Conservation (phyloP, 192 early-diverging fungal genomes). For the Backusella liffmaniae region DNA sequence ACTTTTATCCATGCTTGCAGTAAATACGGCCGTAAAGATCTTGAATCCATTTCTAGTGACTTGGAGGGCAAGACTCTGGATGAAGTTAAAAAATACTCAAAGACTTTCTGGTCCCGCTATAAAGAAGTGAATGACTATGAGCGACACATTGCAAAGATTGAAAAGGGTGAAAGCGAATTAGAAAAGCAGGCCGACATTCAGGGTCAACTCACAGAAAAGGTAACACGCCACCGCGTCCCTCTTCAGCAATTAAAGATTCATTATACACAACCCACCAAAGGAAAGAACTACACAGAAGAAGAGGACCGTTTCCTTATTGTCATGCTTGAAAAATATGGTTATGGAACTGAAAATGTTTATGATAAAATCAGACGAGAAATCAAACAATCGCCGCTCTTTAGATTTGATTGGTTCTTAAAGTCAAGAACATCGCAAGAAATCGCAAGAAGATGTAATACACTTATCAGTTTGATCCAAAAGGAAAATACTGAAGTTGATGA, state of each 20-base stretch:
- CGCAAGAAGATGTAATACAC: slow-evolving; percentile 78
- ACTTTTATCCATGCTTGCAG: slow-evolving; percentile 85
- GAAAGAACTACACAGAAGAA: slow-evolving; percentile 92
- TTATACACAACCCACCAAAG: slow-evolving; percentile 83
- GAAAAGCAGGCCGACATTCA: slow-evolving; percentile 80
- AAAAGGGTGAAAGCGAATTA: slow-evolving; percentile 84
- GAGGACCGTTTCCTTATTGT: slow-evolving; percentile 98
- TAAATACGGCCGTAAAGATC: slow-evolving; percentile 74
- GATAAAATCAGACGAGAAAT: slow-evolving; percentile 90
- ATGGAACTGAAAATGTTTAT: slow-evolving; percentile 89
- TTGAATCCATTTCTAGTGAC: slow-evolving; percentile 77
- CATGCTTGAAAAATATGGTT: slow-evolving; percentile 82
- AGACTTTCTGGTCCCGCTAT: slow-evolving; percentile 88
- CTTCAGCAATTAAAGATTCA: slow-evolving; percentile 87
- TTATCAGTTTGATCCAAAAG: slow-evolving; percentile 67
- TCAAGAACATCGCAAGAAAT: slow-evolving; percentile 87
- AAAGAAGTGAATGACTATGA: slow-evolving; percentile 89
- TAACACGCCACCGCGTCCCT: slow-evolving; percentile 72
- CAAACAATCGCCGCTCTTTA: slow-evolving; percentile 76
- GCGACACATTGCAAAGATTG: slow-evolving; percentile 80
- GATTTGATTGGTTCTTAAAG: slow-evolving; percentile 99
- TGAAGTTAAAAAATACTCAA: slow-evolving; percentile 82
- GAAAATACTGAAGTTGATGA: slow-evolving; percentile 50
- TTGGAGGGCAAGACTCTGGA: slow-evolving; percentile 89
- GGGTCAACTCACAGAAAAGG: slow-evolving; percentile 74